Evolutionary conservation across 441 rosid species (phyloP).

Genomic region (Kokia cookei): DNA sequence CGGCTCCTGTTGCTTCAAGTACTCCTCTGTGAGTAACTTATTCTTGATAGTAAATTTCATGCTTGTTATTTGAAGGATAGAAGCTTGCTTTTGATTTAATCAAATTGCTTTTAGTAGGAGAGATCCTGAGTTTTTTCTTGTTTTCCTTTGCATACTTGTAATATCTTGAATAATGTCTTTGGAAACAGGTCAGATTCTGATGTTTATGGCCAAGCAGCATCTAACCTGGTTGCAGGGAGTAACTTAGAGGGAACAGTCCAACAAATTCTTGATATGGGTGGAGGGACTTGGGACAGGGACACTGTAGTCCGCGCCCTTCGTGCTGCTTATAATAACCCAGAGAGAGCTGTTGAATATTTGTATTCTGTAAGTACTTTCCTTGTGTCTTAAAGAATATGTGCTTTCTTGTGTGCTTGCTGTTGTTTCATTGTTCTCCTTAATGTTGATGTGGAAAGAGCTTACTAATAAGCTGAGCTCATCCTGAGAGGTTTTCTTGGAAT

Average conservation of each 20-base stretch:
- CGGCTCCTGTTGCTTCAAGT: conserved; percentile 26
- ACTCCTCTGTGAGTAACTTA: conserved; percentile 21
- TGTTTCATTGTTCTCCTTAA: neutral
- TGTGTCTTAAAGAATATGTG: neutral
- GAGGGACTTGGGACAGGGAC: conserved; percentile 89
- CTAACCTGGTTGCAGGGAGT: conserved; percentile 80
- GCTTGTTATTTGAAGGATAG: neutral
- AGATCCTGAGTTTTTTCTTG: neutral
- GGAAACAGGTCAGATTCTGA: conserved; percentile 47
- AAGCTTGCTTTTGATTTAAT: neutral
- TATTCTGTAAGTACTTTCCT: conserved; percentile 48
- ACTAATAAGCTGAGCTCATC: no score
- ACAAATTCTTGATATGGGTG: conserved; percentile 95
- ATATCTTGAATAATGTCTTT: neutral
- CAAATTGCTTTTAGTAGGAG: neutral
- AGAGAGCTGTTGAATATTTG: conserved; percentile 95
- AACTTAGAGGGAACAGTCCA: conserved; percentile 78
- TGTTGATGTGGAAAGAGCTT: no score
- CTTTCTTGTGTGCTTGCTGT: neutral
- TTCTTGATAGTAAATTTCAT: conserved; percentile 2
- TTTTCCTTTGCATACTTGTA: neutral
- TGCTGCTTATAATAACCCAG: conserved; percentile 92
- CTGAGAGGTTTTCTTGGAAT: neutral
- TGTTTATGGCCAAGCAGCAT: conserved; percentile 82
- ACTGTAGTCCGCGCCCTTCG: conserved; percentile 83